These are phyloP conservation scores for Colletotrichum sp. DNA, from an alignment of 2,329 filamentous ascomycete species.

Conservation along the genomic window DNA sequence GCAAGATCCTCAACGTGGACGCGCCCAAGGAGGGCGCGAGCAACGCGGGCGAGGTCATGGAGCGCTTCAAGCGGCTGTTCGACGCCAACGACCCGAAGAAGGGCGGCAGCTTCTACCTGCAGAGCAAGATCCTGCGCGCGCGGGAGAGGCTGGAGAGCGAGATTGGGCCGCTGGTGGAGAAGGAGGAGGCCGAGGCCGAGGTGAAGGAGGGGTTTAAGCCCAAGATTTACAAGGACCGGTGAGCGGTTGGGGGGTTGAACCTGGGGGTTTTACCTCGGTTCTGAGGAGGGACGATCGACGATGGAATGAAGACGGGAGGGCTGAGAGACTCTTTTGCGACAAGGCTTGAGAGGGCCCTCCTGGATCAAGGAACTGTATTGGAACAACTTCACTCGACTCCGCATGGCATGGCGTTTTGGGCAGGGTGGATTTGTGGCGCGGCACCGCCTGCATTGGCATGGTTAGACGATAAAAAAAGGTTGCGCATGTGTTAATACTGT, in stretches of 20 bases:
- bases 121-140: slow-evolving; percentile 94
- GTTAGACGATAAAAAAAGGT: slow-evolving; percentile 20
- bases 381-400: slow-evolving; percentile 25
- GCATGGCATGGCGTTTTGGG: slow-evolving; percentile 25
- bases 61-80: slow-evolving; percentile 92
- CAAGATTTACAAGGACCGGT: slow-evolving; percentile 84
- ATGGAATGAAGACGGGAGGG: neutral
- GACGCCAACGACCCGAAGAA: slow-evolving; percentile 95
- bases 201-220: slow-evolving; percentile 88
- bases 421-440: slow-evolving; percentile 7
- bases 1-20: slow-evolving; percentile 95
- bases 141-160: slow-evolving; percentile 92
- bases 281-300: neutral
- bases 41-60: slow-evolving; percentile 79
- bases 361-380: slow-evolving; percentile 8
- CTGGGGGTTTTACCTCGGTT: neutral
- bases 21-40: slow-evolving; percentile 79
- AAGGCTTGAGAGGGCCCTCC: neutral
- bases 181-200: slow-evolving; percentile 77
- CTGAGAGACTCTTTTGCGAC: neutral
- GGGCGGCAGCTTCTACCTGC: slow-evolving; percentile 96
- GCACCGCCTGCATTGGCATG: slow-evolving; percentile 20
- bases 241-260: neutral
- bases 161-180: slow-evolving; percentile 73
- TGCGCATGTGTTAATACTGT: slow-evolving; percentile 20